A percentile compares a stretch with the other conserved stretches of the same genome.
Conservation (phyloP, 2,329 filamentous ascomycete species). For the Cytospora piceicola region DNA sequence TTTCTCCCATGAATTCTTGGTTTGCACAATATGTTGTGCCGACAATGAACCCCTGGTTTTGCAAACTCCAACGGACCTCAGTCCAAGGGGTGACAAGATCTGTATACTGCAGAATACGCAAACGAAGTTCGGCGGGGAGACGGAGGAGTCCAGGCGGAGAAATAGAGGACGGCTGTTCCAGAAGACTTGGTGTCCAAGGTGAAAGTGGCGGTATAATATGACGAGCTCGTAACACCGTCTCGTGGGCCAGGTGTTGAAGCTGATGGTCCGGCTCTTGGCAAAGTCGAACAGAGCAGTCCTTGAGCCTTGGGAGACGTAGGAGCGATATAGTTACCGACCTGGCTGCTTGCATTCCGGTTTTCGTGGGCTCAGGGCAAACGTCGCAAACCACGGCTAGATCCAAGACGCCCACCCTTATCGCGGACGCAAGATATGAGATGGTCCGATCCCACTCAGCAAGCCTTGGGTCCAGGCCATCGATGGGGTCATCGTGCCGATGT, state of each 20-base stretch:
- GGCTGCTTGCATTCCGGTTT: constrained; percentile 8
- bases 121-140: constrained; percentile 30
- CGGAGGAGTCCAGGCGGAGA: not conserved
- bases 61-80: constrained; percentile 29
- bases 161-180: not conserved
- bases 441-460: constrained; percentile 22
- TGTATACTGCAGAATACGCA: constrained; percentile 28
- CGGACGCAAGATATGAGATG: constrained; percentile 15
- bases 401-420: constrained; percentile 4
- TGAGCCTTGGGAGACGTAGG: constrained; percentile 19
- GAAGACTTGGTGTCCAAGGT: not conserved
- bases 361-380: constrained; percentile 1
- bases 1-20: not conserved
- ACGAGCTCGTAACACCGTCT: constrained; percentile 20
- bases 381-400: constrained; percentile 29
- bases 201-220: not conserved
- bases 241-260: constrained; percentile 28
- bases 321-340: constrained; percentile 15
- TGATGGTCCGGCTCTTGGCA: constrained; percentile 2
- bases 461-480: constrained; percentile 2
- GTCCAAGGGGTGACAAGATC: constrained; percentile 30
- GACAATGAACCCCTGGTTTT: constrained; percentile 9
- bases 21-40: not conserved
- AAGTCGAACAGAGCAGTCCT: constrained; percentile 28
- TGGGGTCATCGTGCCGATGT: constrained; percentile 1